A percentile compares a stretch with the other conserved stretches of the same genome.
phyloP scores from a whole-genome alignment of 2,329 filamentous ascomycete species.

The Pseudogymnoascus sp. region DNA sequence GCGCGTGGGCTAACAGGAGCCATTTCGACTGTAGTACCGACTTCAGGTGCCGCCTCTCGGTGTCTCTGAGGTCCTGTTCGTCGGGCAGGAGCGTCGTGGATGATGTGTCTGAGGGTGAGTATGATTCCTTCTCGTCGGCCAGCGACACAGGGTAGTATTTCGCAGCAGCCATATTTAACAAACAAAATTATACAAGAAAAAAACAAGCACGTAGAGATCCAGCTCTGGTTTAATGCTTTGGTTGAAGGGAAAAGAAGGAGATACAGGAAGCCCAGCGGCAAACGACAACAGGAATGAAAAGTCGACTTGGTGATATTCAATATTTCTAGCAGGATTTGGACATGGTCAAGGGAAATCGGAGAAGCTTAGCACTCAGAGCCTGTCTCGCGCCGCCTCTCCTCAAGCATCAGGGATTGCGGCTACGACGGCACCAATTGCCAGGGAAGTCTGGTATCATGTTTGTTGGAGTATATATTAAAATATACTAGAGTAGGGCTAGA shows the following conservation, averaged over 20 bases:
- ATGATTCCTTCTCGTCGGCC: not conserved
- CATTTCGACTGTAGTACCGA: conserved; percentile 11
- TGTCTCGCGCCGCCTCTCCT: not conserved
- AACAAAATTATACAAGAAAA: not conserved
- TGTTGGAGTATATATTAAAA: not conserved
- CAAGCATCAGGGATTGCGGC: not conserved
- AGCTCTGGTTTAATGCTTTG: not conserved
- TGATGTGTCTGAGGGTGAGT: not conserved
- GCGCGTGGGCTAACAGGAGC: conserved; percentile 12
- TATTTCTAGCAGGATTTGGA: not conserved
- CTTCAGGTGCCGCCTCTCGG: not conserved
- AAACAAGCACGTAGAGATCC: not conserved
- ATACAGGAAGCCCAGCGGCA: not conserved
- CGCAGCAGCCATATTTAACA: not conserved
- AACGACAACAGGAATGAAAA: not conserved
- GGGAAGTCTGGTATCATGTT: not conserved
- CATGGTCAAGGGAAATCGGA: not conserved
- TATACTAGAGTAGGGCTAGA: not conserved
- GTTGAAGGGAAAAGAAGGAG: not conserved
- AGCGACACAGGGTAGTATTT: conserved; percentile 2
- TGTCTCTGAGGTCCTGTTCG: not conserved
- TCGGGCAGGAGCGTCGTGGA: not conserved
- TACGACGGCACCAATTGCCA: not conserved
- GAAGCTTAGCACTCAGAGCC: not conserved
- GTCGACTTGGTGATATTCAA: not conserved